Base-by-base conservation (phyloP, 805 yeast species). In the Priceomyces haplophilus region DNA sequence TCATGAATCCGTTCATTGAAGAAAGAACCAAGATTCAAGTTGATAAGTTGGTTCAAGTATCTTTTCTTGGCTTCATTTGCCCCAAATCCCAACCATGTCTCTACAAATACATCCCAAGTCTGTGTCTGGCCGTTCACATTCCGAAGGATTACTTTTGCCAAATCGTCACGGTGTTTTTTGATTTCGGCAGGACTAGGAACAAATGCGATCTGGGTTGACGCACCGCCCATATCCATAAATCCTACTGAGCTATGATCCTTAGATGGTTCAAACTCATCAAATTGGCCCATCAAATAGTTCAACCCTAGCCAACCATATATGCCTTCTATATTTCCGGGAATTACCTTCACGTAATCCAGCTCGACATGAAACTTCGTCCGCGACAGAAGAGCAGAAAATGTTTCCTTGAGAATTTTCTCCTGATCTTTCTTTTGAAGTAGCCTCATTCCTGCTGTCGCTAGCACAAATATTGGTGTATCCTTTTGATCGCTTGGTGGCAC, bases 191-290 rank as follows among this genome's bases (percentile, higher is more conserved):
- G 73, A 3, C 81, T 75, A 0, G 97, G 97, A 7, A 86, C 89
- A 73, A 90, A 93, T 7, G 98, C 96, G 17, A 93, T 79, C 58
- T 93, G 99, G 0, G 97, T 88, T 1, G 97, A 88, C 0, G 99
- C 99, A 11, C 99, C 99, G 12, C 99, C 99, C 99, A 93, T 93
- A 62, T 93, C 99, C 91, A 93, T 85, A 54, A 93, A 91, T 3
- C 99, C 99, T 50, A 77, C 83, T 0, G 96, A 81, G n/a, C 64
- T 63, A 52, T 77, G 85, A 3, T 37, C 51, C 2, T 62, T 57
- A 2, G 48, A 42, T 5, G 65, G 51, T 29, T 72, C 72, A 51
- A 73, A 77, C 41, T 74, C 59, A 46, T 82, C 72, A 38, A 86
- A 68, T 46, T 78, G 78, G 1, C 86, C 84, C 63, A 84, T 76